Conservation (phyloP, 1,139 yeast genomes). For the Kurtzmaniella quercitrusa region DNA sequence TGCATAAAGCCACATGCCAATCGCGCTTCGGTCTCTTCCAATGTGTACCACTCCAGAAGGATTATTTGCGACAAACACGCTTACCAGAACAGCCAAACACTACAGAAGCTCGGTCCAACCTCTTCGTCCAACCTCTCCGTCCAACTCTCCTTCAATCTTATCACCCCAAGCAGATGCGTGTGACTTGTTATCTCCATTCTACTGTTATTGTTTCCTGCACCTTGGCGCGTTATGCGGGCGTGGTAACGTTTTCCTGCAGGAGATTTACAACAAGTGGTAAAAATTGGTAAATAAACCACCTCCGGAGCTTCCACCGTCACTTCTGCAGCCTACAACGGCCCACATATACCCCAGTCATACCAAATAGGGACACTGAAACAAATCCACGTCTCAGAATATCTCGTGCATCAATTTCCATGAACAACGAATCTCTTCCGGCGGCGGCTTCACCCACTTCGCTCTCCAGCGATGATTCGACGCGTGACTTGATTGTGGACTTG, state of each 20-base stretch:
- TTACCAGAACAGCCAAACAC: too few species aligned
- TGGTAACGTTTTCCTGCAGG: neutral
- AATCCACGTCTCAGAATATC: too few species aligned
- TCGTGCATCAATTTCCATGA: neutral
- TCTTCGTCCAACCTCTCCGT: too few species aligned
- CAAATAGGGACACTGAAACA: neutral
- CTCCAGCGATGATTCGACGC: conserved; percentile 27
- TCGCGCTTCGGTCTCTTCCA: too few species aligned
- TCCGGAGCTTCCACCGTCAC: neutral
- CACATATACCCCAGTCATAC: neutral
- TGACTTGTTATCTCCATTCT: neutral
- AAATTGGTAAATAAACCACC: neutral
- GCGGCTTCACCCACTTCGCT: conserved; percentile 25
- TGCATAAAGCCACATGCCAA: neutral
- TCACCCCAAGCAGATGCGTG: too few species aligned
- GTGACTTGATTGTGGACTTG: conserved; percentile 26
- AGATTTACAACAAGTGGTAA: neutral
- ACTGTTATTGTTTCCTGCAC: neutral
- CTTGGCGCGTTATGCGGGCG: neutral
- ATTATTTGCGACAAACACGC: too few species aligned
- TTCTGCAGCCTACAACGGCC: neutral
- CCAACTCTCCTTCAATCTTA: too few species aligned
- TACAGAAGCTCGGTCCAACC: too few species aligned
- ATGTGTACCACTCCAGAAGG: too few species aligned
- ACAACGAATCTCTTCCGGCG: conserved; percentile 2